A percentile compares a stretch with the other conserved stretches of the same genome.
phyloP scores from a whole-genome alignment of 805 yeast species.

The Pichia scutulata region DNA sequence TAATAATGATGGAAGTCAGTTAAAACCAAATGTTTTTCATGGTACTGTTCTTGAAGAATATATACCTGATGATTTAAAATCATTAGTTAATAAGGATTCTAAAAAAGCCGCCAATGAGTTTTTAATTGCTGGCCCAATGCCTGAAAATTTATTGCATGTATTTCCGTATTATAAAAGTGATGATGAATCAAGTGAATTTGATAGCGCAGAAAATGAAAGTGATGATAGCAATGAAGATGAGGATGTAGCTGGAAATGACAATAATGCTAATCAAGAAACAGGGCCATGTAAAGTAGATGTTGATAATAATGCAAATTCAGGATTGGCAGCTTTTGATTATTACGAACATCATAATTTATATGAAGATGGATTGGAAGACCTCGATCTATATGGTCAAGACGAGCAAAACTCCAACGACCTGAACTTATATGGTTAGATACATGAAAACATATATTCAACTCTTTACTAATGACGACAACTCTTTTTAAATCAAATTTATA shows the following conservation, averaged over 20 bases:
- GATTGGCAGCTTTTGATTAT: conserved; percentile 15
- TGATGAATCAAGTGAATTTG: conserved; percentile 14
- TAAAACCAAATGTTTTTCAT: conserved; percentile 17
- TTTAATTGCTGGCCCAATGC: conserved; percentile 29
- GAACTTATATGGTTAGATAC: conserved; percentile 14
- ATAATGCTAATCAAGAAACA: background rate
- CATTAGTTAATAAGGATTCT: conserved; percentile 10
- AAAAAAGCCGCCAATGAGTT: conserved; percentile 23
- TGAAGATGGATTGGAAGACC: conserved; percentile 9
- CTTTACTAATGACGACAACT: background rate
- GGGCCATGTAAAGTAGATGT: background rate
- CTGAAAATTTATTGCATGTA: conserved; percentile 24
- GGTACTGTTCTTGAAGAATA: conserved; percentile 23
- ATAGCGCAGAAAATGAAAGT: conserved; percentile 5
- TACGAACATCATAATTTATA: conserved; percentile 18
- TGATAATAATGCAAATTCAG: background rate
- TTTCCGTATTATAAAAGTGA: conserved; percentile 27
- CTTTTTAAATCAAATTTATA: background rate
- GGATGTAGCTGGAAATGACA: background rate
- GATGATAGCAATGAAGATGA: conserved; percentile 1
- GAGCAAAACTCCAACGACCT: conserved; percentile 7
- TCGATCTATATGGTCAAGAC: conserved; percentile 15
- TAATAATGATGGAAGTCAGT: conserved; percentile 3
- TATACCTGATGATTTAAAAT: conserved; percentile 22
- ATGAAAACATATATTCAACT: background rate